Percentiles rank a stretch among this genome's conserved stretches.
Evolutionary conservation across 768 basidiomycete genomes (phyloP).

Genomic region (Phanerodontia chrysosporium): DNA sequence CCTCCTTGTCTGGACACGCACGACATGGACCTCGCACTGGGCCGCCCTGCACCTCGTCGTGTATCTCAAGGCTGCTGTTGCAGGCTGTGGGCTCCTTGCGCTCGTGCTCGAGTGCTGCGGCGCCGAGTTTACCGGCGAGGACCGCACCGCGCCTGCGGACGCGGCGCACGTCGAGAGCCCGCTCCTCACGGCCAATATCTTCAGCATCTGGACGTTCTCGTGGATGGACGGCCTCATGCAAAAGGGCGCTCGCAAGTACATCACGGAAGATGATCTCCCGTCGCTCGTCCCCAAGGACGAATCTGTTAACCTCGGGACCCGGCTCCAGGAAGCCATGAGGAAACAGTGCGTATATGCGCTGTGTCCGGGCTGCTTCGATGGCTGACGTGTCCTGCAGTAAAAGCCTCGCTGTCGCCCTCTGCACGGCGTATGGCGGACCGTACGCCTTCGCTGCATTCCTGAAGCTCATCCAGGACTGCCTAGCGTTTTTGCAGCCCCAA

Average conservation of each 20-base stretch:
- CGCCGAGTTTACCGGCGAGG: slow-evolving; percentile 43
- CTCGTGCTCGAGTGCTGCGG: slow-evolving; percentile 70
- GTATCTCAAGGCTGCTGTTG: slow-evolving; percentile 39
- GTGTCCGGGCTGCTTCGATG: neutral
- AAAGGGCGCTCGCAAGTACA: slow-evolving; percentile 58
- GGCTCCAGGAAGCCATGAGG: slow-evolving; percentile 57
- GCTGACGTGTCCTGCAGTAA: slow-evolving; percentile 36
- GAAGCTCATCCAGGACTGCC: slow-evolving; percentile 74
- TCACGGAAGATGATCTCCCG: slow-evolving; percentile 86
- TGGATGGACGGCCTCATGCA: slow-evolving; percentile 85
- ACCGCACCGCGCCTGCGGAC: slow-evolving; percentile 28
- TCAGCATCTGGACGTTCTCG: slow-evolving; percentile 75
- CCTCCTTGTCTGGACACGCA: slow-evolving; percentile 57
- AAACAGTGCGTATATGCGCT: slow-evolving; percentile 48
- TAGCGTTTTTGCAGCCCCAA: slow-evolving; percentile 86
- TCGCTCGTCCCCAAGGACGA: slow-evolving; percentile 64
- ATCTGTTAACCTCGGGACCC: slow-evolving; percentile 59
- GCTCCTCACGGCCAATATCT: slow-evolving; percentile 71
- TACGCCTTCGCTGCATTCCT: slow-evolving; percentile 58
- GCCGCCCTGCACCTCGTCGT: slow-evolving; percentile 34
- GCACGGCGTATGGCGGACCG: slow-evolving; percentile 73
- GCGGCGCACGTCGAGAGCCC: slow-evolving; percentile 75
- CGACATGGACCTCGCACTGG: slow-evolving; percentile 35
- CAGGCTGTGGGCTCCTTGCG: slow-evolving; percentile 44
- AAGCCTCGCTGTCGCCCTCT: slow-evolving; percentile 69